Conservation (phyloP, 176 grass and related monocot genomes). For the Carex myosuroides region DNA sequence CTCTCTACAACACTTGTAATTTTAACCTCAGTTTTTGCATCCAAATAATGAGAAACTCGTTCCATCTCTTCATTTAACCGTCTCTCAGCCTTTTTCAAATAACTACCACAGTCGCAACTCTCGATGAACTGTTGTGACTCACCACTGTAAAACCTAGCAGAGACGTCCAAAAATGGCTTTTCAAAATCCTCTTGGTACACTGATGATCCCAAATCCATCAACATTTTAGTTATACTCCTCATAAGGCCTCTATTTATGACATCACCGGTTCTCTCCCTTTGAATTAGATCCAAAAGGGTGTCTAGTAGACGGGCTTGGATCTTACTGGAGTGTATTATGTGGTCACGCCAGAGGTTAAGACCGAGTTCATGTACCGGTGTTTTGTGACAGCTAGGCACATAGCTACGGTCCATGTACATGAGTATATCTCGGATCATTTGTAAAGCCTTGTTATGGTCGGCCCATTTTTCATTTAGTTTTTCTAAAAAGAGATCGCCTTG, state of each 20-base stretch:
- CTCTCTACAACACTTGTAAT: slow-evolving; percentile 89
- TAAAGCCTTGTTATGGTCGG: slow-evolving; percentile 84
- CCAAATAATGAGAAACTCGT: slow-evolving; percentile 87
- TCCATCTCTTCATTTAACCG: slow-evolving; percentile 95
- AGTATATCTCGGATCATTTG: slow-evolving; percentile 94
- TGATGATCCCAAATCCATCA: slow-evolving; percentile 83
- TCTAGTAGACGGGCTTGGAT: slow-evolving; percentile 60
- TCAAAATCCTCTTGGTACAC: slow-evolving; percentile 98
- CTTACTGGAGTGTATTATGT: slow-evolving; percentile 65
- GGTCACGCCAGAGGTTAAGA: slow-evolving; percentile 85
- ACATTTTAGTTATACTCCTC: slow-evolving; percentile 86
- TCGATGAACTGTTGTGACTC: slow-evolving; percentile 86
- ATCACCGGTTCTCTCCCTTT: slow-evolving; percentile 71
- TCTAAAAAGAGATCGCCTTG: slow-evolving; percentile 88
- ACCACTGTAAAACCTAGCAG: slow-evolving; percentile 69
- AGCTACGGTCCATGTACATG: slow-evolving; percentile 97
- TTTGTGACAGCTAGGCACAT: slow-evolving; percentile 44
- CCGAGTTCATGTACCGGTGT: slow-evolving; percentile 88
- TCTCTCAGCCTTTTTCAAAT: slow-evolving; percentile 81
- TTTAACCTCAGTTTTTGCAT: slow-evolving; percentile 72
- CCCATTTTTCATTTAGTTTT: slow-evolving; percentile 75
- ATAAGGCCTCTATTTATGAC: slow-evolving; percentile 84
- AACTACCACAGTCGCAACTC: slow-evolving; percentile 83
- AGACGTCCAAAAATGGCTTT: slow-evolving; percentile 74
- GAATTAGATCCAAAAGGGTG: slow-evolving; percentile 80